phyloP scores from a whole-genome alignment of 352 stramenopile species.

The Globisporangium middletonii region DNA sequence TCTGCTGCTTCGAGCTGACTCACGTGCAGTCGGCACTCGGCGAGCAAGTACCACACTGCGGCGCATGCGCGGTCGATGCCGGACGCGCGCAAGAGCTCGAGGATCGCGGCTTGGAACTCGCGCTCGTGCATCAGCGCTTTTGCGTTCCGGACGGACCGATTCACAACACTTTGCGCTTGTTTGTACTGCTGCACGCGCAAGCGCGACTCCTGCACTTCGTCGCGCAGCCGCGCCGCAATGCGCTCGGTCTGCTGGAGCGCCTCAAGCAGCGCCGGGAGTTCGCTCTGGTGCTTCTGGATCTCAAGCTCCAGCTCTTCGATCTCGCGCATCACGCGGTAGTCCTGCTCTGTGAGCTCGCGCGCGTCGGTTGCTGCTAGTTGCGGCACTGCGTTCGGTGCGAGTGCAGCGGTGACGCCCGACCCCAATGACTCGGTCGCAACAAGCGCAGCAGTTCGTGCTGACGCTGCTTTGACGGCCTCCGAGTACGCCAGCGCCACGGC shows the following conservation, averaged over 20 bases:
- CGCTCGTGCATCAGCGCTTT: slow-evolving; percentile 36
- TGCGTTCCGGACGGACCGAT: slow-evolving; percentile 32
- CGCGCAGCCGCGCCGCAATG: slow-evolving; percentile 19
- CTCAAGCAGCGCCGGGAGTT: slow-evolving; percentile 40
- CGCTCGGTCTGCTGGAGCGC: slow-evolving; percentile 28
- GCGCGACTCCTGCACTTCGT: slow-evolving; percentile 29
- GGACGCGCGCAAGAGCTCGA: slow-evolving; percentile 42
- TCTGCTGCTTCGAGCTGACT: slow-evolving; percentile 40
- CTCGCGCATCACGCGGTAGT: slow-evolving; percentile 30
- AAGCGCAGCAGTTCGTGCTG: not conserved
- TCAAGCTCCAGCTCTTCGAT: slow-evolving; percentile 37
- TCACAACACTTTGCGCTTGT: slow-evolving; percentile 36
- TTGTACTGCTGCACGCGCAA: slow-evolving; percentile 36
- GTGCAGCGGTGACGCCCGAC: too few relatives aligned
- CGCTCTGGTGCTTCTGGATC: slow-evolving; percentile 40
- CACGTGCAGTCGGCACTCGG: slow-evolving; percentile 45
- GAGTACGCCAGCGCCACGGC: slow-evolving; percentile 6
- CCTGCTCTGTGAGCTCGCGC: slow-evolving; percentile 30
- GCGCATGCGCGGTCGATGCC: slow-evolving; percentile 46
- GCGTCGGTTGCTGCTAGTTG: not conserved
- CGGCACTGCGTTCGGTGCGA: not conserved
- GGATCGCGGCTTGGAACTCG: slow-evolving; percentile 55
- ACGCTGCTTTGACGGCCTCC: not conserved
- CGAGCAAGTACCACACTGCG: slow-evolving; percentile 47
- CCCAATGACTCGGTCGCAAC: not conserved